Evolutionary conservation across 1,284 basidiomycete genomes (phyloP).

Genomic region (Flammula alnicola): DNA sequence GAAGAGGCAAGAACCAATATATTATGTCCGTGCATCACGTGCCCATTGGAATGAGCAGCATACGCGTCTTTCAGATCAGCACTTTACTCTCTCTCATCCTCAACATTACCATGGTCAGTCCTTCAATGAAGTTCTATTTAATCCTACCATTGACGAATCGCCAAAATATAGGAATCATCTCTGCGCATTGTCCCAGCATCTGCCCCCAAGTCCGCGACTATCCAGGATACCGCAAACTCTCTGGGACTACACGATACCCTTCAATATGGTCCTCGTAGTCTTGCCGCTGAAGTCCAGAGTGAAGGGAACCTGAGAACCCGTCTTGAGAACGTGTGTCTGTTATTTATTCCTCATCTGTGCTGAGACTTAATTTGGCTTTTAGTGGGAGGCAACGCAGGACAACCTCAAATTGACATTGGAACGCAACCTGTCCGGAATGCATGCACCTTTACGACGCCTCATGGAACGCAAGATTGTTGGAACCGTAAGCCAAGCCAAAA

Average conservation of each 20-base stretch:
- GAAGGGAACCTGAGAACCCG: constrained; percentile 62
- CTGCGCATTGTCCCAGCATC: constrained; percentile 68
- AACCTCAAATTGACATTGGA: constrained; percentile 86
- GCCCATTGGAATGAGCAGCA: no score
- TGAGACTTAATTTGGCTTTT: constrained; percentile 3
- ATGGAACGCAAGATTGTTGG: constrained; percentile 94
- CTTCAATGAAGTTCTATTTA: neutral
- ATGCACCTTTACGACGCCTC: constrained; percentile 84
- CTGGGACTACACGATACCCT: constrained; percentile 83
- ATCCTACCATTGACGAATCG: neutral
- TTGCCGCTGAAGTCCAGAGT: constrained; percentile 71
- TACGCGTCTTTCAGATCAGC: no score
- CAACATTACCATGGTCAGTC: constrained; percentile 47
- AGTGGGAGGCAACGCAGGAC: constrained; percentile 96
- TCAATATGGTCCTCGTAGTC: constrained; percentile 73
- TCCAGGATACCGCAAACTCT: constrained; percentile 70
- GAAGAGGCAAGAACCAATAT: no score
- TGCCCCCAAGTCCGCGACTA: constrained; percentile 62
- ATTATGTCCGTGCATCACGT: no score
- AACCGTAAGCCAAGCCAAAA: no score
- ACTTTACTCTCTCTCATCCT: constrained; percentile 7
- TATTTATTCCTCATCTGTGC: constrained; percentile 1
- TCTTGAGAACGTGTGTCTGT: constrained; percentile 65
- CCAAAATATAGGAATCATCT: constrained; percentile 58
- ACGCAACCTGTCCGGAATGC: constrained; percentile 85